Percentiles rank a stretch among this genome's conserved stretches.
These are phyloP conservation scores for Coffea eugenioides DNA, from an alignment of 257 asterid genomes.

Conservation along the genomic window DNA sequence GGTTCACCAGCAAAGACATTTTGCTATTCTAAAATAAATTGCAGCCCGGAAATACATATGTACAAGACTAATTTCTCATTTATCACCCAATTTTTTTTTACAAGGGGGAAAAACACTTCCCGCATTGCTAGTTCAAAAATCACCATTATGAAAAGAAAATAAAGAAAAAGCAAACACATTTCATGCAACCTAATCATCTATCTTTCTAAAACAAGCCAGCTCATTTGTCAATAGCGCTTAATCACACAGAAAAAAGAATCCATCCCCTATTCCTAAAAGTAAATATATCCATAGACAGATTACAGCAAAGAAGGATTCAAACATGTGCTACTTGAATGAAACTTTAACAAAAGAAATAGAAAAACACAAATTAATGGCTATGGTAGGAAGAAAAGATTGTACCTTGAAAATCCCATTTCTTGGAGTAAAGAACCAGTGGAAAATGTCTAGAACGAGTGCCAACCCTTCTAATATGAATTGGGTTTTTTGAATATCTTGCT, in stretches of 20 bases:
- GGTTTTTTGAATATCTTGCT: constrained; percentile 22
- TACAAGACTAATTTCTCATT: background rate
- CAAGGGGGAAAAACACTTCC: background rate
- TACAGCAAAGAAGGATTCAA: no score
- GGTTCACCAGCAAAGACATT: background rate
- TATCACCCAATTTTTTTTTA: background rate
- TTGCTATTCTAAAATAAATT: no score
- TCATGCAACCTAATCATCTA: background rate
- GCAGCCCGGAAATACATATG: background rate
- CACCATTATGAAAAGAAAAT: background rate
- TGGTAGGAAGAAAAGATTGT: background rate
- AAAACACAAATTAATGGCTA: background rate
- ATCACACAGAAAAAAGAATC: no score
- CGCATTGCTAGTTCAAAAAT: background rate
- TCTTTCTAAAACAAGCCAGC: background rate
- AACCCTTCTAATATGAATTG: constrained; percentile 20
- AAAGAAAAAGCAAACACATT: background rate
- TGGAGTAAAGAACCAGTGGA: constrained; percentile 31
- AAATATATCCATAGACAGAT: no score
- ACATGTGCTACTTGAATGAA: no score
- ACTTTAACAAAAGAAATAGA: background rate
- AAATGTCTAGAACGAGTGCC: constrained; percentile 19
- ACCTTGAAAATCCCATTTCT: constrained; percentile 65
- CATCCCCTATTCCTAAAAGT: no score
- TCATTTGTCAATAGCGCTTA: background rate